Percentiles rank a stretch among this genome's conserved stretches.
phyloP scores from a whole-genome alignment of 2,329 filamentous ascomycete species.

The Paraphoma chrysanthemicola region DNA sequence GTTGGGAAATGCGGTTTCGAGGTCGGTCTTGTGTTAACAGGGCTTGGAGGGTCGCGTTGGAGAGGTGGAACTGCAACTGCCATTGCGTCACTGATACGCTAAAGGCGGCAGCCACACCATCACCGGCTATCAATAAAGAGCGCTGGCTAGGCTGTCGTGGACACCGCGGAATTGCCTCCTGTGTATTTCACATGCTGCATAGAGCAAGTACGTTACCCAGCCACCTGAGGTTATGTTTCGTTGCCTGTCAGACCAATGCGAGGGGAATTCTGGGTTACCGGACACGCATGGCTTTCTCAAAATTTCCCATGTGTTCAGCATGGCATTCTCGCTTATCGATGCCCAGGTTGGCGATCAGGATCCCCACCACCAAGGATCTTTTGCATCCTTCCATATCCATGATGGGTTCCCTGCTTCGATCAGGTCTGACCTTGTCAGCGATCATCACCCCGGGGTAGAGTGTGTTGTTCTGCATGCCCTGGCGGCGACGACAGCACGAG shows the following conservation, averaged over 20 bases:
- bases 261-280: not conserved
- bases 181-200: not conserved
- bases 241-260: not conserved
- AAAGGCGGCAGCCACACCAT: constrained; percentile 20
- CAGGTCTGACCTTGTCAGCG: not conserved
- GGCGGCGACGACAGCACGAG: too few relatives aligned
- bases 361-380: constrained; percentile 1
- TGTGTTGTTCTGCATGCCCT: not conserved
- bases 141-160: not conserved
- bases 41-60: not conserved
- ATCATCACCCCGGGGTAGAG: not conserved
- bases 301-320: constrained; percentile 10
- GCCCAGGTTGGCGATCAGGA: constrained; percentile 10
- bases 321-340: constrained; percentile 23
- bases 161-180: not conserved
- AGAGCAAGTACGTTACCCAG: not conserved
- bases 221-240: not conserved
- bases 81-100: constrained; percentile 29
- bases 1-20: not conserved
- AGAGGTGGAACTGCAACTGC: not conserved
- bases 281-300: not conserved
- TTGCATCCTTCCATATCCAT: not conserved
- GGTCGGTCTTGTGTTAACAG: constrained; percentile 12
- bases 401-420: constrained; percentile 5
- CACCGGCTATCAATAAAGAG: constrained; percentile 4